Evolutionary conservation across 108 stramenopile species (phyloP), one percentile per base, ranked within the genome.

Genomic region (Cyclotella kingstonii): DNA sequence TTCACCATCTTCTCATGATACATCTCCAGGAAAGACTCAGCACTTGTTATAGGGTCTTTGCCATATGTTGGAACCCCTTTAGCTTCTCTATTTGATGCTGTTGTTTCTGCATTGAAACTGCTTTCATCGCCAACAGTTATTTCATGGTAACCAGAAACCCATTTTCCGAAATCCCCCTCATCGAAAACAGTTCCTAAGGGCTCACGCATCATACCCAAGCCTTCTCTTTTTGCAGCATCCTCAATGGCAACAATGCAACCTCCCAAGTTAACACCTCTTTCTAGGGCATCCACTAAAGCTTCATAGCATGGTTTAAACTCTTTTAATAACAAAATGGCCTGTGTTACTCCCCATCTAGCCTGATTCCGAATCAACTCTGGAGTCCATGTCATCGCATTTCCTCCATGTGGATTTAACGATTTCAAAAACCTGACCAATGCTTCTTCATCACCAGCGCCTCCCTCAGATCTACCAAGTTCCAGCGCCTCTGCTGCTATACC

Each of bases 401-500:
- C 78, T n/a, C 71, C 49, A 0, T 70, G 30, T 2, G 69, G 76
- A 55, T 83, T 81, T 34, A 84, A 67, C 42, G 73, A 67, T 8
- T 68, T 58, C 52, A 95, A 63, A 35, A 92, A 88, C 14, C 70
- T 46, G 38, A 97, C 85, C 34, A 97, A 63, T 0, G 91, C 88
- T 51, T 80, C 82, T 80, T 97, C 96, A 64, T 97, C 96, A 11
- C 89, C 91, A 1, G 86, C 84, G 19, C 96, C 96, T 15, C 96
- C 96, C 56, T 97, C 89, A n/a, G 93, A 86, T 17, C 69, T 51
- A 8, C 85, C 85, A 71, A 78, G 95, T 29, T 76, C 54, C 9
- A 93, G 29, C 2, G 96, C 94, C 77, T 97, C 96, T 0, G 96
- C 96, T 7, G 94, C 96, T 15, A 97, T 97, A 6, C 96, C 94